Base-by-base conservation (phyloP, 106 monocot genomes). In the Dioscorea zingiberensis region DNA sequence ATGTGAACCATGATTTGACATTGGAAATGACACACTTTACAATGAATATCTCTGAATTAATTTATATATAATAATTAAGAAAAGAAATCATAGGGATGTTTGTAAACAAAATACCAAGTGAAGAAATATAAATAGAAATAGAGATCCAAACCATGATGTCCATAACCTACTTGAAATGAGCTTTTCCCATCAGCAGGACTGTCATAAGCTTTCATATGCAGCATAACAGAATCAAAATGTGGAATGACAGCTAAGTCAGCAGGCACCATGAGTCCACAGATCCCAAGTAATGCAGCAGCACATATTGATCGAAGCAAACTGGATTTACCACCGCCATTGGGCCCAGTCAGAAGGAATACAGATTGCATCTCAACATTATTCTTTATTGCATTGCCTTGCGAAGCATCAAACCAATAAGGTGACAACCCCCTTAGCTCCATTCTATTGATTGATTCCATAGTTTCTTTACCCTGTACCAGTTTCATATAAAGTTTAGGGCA, bases 271-370 rank as follows among this genome's bases (percentile, higher is more conserved):
- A 98, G 81, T 51, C 98, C 98, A 80, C 98, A 98, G 3, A 89
- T 98, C 64, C 91, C 92, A 70, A 98, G 92, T 57, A 98, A 78
- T 61, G 93, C 74, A 67, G 98, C 89, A 63, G 98, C 98, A 82
- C 98, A 93, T 32, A 98, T 74, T 58, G 98, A 84, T 26, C 98
- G 73, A 69, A 98, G 84, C 65, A 98, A 77, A 80, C 98, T 98
- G 17, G 98, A 98, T 86, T 98, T 98, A 55, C 98, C 98, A 70
- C 98, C 98, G 57, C 98, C 98, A 78, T 98, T 98, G 63, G 98
- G 98, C 23, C 98, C 98, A 59, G 98, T 98, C n/a, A 98, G 80
- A 69, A 98, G 84, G 62, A 89, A 89, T 24, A 86, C 54, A 28
- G 98, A 93, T 22, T 78, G 67, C 93, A 98, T 86, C 61, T 59